phyloP scores from a whole-genome alignment of 148 eudicot species.

The Suaeda aralocaspica region DNA sequence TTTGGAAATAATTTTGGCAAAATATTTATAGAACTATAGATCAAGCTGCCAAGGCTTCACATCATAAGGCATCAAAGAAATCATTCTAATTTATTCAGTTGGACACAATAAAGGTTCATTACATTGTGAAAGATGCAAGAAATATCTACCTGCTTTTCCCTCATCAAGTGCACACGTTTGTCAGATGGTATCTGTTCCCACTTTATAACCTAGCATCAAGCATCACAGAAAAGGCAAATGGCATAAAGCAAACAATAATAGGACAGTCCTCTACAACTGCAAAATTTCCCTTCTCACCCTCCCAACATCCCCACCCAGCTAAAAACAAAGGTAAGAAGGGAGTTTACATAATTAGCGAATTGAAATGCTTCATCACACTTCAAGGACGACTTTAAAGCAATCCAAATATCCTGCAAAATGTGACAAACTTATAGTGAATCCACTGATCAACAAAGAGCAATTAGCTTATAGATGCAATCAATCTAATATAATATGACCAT shows the following conservation, averaged over 20 bases:
- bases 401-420: constrained; percentile 60
- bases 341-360: constrained; percentile 72
- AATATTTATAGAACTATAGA: no score
- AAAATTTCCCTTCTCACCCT: not conserved
- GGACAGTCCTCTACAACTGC: not conserved
- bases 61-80: not conserved
- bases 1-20: no score
- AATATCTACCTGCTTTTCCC: constrained; percentile 71
- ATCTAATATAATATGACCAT: no score
- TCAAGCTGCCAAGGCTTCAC: not conserved
- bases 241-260: not conserved
- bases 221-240: not conserved
- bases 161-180: constrained; percentile 66
- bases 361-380: constrained; percentile 68
- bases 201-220: constrained; percentile 52
- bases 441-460: no score
- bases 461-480: no score
- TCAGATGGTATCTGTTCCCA: constrained; percentile 82
- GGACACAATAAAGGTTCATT: not conserved
- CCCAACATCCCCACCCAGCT: not conserved
- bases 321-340: not conserved
- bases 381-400: constrained; percentile 55
- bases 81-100: not conserved
- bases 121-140: not conserved
- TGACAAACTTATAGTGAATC: constrained; percentile 14